Evolutionary conservation across 441 rosid species (phyloP), one percentile per base, ranked within the genome.

Genomic region (Eruca vesicaria): DNA sequence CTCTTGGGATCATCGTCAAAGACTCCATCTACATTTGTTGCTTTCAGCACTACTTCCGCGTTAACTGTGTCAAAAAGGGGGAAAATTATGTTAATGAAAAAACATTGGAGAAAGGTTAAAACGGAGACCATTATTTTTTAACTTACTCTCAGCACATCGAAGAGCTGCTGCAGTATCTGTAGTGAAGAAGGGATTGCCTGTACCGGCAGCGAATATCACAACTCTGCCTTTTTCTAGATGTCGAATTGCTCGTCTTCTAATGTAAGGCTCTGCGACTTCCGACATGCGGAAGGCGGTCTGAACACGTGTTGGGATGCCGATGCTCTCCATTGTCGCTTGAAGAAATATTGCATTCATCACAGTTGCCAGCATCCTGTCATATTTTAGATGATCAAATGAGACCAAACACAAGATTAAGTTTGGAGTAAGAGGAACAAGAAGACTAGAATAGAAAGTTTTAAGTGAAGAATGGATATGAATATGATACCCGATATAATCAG

Each of bases 211-310:
- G 77, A 91, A 95, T 77, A 91, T 92, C 16, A 95, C 97, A 62
- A 92, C 98, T 73, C 99, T 89, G 69, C 99, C 97, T 79, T 95
- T 95, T 80, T 92, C 99, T 79, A 95, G 78, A 86, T 95, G 99
- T 78, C 97, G 82, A 8, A 91, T 88, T 14, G 97, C 99, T 80
- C 92, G 79, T 78, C 97, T 81, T 29, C 97, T 86, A 41, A 95
- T 95, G 80, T 95, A 92, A 58, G 98, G 98, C 83, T 92, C 98
- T 71, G 97, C 97, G 60, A 94, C 99, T 87, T 94, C 99, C 0
- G 96, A 92, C 98, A 94, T 89, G 57, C 94, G 86, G 80, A 87
- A 89, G 55, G 94, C 94, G 6, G 90, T 89, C 82, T 86, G 88
- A 29, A 89, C 89, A 72, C 89, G 88, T 6, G 92, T 87, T 19